phyloP scores from a whole-genome alignment of 106 monocot genomes.

The Platanthera guangdongensis region DNA sequence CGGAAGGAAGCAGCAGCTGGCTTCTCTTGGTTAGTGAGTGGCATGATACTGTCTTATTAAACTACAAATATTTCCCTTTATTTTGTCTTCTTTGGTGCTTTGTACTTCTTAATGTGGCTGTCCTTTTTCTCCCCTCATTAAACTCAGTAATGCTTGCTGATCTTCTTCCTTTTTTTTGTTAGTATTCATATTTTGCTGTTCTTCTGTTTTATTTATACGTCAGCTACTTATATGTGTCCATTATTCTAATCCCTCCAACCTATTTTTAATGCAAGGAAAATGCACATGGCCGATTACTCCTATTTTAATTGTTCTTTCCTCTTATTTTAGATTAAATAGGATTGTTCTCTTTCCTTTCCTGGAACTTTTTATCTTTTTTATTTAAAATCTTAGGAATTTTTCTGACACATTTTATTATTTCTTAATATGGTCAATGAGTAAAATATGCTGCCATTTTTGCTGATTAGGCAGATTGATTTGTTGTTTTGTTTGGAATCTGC shows the following conservation, averaged over 20 bases:
- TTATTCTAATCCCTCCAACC: background rate
- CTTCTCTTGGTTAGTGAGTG: conserved; percentile 39
- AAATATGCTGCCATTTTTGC: background rate
- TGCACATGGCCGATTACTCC: conserved; percentile 5
- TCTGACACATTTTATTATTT: background rate
- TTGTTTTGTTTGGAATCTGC: background rate
- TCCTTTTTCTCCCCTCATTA: conserved; percentile 8
- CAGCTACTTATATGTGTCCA: background rate
- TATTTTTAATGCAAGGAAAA: background rate
- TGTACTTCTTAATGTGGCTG: background rate
- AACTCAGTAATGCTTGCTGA: background rate
- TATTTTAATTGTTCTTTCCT: background rate
- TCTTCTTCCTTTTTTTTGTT: background rate
- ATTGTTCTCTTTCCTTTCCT: conserved; percentile 3
- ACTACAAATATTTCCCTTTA: background rate
- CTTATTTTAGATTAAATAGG: conserved; percentile 1
- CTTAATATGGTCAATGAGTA: background rate
- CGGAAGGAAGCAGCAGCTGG: conserved; percentile 60
- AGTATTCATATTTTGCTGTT: conserved; percentile 1
- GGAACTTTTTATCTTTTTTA: conserved; percentile 1
- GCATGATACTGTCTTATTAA: background rate
- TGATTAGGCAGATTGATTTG: background rate
- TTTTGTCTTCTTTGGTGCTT: background rate
- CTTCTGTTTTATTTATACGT: background rate
- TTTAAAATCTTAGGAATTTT: background rate